phyloP scores from a whole-genome alignment of 805 yeast species.

The Yamadazyma akitaensis region DNA sequence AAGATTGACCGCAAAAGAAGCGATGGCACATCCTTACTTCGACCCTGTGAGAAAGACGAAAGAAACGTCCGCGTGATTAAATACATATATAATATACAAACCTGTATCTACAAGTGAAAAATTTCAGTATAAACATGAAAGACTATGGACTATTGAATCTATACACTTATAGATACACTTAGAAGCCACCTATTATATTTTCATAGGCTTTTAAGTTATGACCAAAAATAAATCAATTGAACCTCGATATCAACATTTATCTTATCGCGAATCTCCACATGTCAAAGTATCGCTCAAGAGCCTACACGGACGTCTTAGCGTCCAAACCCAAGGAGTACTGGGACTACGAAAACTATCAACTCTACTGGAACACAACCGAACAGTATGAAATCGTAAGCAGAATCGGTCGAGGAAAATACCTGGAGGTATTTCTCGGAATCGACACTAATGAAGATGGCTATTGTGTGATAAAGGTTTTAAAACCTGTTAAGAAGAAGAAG shows the following conservation, averaged over 20 bases:
- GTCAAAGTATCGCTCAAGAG: slow-evolving; percentile 33
- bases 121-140: too few relatives aligned
- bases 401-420: slow-evolving; percentile 90
- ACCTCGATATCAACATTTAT: too few relatives aligned
- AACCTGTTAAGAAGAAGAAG: slow-evolving; percentile 91
- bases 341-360: slow-evolving; percentile 70
- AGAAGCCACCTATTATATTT: too few relatives aligned
- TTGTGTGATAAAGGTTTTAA: slow-evolving; percentile 84
- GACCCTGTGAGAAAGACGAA: slow-evolving; percentile 17
- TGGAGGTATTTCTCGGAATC: slow-evolving; percentile 90
- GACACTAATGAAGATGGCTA: slow-evolving; percentile 57
- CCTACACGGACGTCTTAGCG: slow-evolving; percentile 72
- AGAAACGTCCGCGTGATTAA: too few relatives aligned
- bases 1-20: slow-evolving; percentile 84
- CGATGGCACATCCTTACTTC: slow-evolving; percentile 75
- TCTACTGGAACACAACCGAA: slow-evolving; percentile 40
- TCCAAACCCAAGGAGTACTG: slow-evolving; percentile 70
- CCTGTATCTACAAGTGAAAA: too few relatives aligned
- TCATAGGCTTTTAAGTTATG: too few relatives aligned
- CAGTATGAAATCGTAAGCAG: slow-evolving; percentile 76
- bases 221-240: too few relatives aligned
- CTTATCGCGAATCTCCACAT: background rate
- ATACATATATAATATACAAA: too few relatives aligned
- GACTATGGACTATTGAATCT: too few relatives aligned
- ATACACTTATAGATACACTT: too few relatives aligned